Evolutionary conservation across 2,329 filamentous ascomycete species (phyloP), one percentile per base, ranked within the genome.

Genomic region (Aspergillus fischeri): DNA sequence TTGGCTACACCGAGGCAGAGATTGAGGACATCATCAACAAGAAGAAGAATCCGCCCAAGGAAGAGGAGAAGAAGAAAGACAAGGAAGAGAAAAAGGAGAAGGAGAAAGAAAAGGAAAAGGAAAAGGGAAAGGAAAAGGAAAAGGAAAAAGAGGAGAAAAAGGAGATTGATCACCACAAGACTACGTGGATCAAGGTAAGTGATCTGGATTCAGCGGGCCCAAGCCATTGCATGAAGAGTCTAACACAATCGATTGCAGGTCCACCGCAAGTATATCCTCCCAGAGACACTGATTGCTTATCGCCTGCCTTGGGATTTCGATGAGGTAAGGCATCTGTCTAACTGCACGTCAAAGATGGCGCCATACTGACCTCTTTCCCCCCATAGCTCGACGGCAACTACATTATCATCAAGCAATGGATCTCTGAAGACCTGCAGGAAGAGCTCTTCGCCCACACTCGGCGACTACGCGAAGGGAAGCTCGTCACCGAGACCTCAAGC

Each of bases 381-480:
- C 4, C 42, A 80, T 52, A 79, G 77, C 64, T 63, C 52, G 86
- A 92, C 66, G 81, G 84, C 20, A 85, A 88, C 49, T 92, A 85
- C 64, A 78, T 92, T 55, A 73, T 92, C 58, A 88, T 92, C 75
- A 89, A 88, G 73, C 81, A 85, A 55, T 90, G 85, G 84, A 85
- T 92, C 52, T 83, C 84, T 3, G 86, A 91, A 64, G 82, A 83
- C 60, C 83, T 91, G 69, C 89, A 91, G 67, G 83, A 90, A 57
- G 77, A 85, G 56, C 81, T 91, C 51, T 92, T 89, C 81, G 81
- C 84, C 47, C 88, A 92, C 73, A 91, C 89, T 3, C 81, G 80
- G 60, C 76, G 81, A 47, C 70, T 90, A 60, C 85, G 86, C n/a
- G 82, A 86, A 66, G 80, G 78, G 51, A 73, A 72, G 49, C 58